Base-by-base conservation (phyloP, 305 asterid species). In the Fraxinus ornus region DNA sequence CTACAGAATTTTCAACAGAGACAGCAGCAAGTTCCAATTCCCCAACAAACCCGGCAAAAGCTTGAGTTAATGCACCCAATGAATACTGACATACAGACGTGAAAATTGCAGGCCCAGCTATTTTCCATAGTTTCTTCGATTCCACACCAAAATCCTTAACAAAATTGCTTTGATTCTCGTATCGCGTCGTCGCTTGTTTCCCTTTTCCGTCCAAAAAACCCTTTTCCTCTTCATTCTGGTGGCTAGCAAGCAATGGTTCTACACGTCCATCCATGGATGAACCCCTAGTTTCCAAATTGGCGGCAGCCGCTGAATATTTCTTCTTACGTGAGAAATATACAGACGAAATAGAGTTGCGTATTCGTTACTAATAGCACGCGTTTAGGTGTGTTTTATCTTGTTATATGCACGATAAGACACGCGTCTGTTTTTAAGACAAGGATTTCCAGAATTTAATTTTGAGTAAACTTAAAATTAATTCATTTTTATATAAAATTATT, bases 21-120 rank as follows among this genome's bases (percentile, higher is more conserved):
- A 94, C 94, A n/a, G 97, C 95, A 4, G 98, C 98, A 7, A 94
- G 93, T 79, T 91, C 95, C 73, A 94, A 87, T 37, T 90, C 98
- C 2, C 94, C 97, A 19, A 91, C 83, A 32, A 86, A 90, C 0
- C 98, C 98, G 1, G 92, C 36, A 57, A 92, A 94, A 2, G 91
- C 90, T 70, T 91, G 94, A 35, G 98, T 90, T 35, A 94, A 88
- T 3, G 97, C 97, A 1, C 95, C 95, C 75, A 92, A 32, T 0
- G 98, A 92, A 75, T 91, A 94, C 89, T 94, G 98, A 77, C 89
- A 92, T 52, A 94, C 68, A 71, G 90, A 86, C 1, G 95, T 89
- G 71, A 94, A 86, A 24, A 92, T 90, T 37, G 97, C 94, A 4
- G 98, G 98, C 1, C 94, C 97, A 0, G 97, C 94, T 0, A 94